phyloP scores from a whole-genome alignment of 1,284 basidiomycete genomes.

The Serendipita sp. region DNA sequence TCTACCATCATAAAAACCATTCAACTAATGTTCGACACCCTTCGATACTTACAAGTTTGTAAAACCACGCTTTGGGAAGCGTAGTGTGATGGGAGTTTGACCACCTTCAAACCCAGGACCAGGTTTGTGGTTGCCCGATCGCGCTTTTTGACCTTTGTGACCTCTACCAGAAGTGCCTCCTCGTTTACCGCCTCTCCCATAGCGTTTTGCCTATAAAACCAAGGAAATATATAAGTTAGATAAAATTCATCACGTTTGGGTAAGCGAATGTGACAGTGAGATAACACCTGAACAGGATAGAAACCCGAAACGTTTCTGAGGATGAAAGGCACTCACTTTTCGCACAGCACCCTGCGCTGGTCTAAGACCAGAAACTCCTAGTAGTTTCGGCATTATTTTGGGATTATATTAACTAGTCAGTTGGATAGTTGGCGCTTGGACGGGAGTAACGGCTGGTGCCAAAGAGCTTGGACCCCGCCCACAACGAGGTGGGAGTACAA shows the following conservation, averaged over 20 bases:
- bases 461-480: background rate
- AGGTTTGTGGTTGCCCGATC: conserved; percentile 80
- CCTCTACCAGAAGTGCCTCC: conserved; percentile 86
- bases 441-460: background rate
- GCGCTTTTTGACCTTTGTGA: conserved; percentile 91
- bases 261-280: background rate
- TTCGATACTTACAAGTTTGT: conserved; percentile 62
- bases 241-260: background rate
- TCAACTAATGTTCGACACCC: conserved; percentile 7
- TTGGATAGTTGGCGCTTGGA: background rate
- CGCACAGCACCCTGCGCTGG: conserved; percentile 1
- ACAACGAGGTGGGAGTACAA: background rate
- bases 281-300: background rate
- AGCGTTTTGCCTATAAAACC: conserved; percentile 64
- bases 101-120: conserved; percentile 85
- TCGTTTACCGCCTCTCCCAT: conserved; percentile 85
- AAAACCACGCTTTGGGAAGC: conserved; percentile 90
- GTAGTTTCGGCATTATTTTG: background rate
- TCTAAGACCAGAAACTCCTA: conserved; percentile 1
- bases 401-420: background rate
- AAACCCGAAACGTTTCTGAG: background rate
- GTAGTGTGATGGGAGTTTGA: conserved; percentile 84
- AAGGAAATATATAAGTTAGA: background rate
- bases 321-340: background rate
- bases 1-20: background rate